Evolutionary conservation across 2,329 filamentous ascomycete genomes (phyloP).

Genomic region (Phialophora verrucosa): DNA sequence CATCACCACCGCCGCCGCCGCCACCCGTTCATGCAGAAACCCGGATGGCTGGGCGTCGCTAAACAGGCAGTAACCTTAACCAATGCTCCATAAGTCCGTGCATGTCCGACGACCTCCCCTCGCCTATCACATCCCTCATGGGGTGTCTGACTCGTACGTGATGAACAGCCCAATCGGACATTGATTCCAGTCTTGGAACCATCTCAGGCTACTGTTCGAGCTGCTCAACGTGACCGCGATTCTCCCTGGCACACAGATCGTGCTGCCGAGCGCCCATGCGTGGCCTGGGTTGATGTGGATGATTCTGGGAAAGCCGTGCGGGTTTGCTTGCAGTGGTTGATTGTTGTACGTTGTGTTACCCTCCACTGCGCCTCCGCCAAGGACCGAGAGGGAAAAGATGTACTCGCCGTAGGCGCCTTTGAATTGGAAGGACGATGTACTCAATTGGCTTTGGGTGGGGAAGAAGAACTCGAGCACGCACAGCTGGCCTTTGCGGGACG

Average conservation of each 20-base stretch:
- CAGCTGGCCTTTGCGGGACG: constrained; percentile 58
- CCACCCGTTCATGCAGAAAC: constrained; percentile 4
- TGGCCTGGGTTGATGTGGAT: constrained; percentile 57
- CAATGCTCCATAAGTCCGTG: constrained; percentile 1
- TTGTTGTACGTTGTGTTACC: constrained; percentile 60
- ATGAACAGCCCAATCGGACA: constrained; percentile 37
- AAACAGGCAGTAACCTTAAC: background rate
- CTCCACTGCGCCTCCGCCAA: constrained; percentile 47
- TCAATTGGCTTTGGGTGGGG: constrained; percentile 60
- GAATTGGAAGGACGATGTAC: constrained; percentile 63
- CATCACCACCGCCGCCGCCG: background rate
- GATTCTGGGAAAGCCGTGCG: constrained; percentile 49
- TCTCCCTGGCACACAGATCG: constrained; percentile 43
- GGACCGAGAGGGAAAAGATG: constrained; percentile 56
- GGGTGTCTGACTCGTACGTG: constrained; percentile 19
- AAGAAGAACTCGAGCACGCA: constrained; percentile 71
- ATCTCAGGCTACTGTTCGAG: constrained; percentile 58
- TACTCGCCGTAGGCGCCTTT: constrained; percentile 59
- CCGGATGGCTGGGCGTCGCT: constrained; percentile 2
- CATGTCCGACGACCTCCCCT: background rate
- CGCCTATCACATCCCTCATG: constrained; percentile 4
- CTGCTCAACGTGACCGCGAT: constrained; percentile 61
- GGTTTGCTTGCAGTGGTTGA: constrained; percentile 50
- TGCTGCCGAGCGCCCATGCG: constrained; percentile 56
- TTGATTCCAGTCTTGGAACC: constrained; percentile 68